These are phyloP conservation scores for Tubosaeta sp. DNA, from an alignment of 768 basidiomycete species.

Conservation along the genomic window DNA sequence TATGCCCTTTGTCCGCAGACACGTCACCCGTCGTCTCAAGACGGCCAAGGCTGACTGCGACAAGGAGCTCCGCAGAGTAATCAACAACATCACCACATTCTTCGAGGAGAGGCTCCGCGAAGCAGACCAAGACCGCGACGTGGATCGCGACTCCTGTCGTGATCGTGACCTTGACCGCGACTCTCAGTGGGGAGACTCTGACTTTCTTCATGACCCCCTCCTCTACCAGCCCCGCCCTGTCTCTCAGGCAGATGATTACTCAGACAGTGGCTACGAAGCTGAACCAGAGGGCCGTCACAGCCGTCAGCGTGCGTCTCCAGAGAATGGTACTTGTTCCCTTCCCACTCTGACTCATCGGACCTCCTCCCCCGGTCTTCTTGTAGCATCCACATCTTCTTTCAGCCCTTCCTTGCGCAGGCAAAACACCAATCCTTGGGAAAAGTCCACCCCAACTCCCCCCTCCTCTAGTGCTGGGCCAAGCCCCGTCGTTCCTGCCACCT, in stretches of 20 bases:
- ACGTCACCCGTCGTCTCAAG: slow-evolving; percentile 89
- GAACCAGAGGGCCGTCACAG: slow-evolving; percentile 59
- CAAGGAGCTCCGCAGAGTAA: slow-evolving; percentile 91
- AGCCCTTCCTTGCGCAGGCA: slow-evolving; percentile 71
- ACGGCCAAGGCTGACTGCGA: slow-evolving; percentile 96
- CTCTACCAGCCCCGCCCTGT: slow-evolving; percentile 52
- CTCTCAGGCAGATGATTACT: slow-evolving; percentile 67
- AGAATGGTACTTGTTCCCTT: slow-evolving; percentile 35
- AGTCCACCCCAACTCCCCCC: slow-evolving; percentile 42
- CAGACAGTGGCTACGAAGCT: slow-evolving; percentile 80
- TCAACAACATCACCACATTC: slow-evolving; percentile 89
- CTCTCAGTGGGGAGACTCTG: slow-evolving; percentile 51
- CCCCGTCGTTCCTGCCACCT: slow-evolving; percentile 54
- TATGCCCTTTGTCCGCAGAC: slow-evolving; percentile 89
- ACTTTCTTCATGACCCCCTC: slow-evolving; percentile 59
- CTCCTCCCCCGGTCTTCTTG: slow-evolving; percentile 51
- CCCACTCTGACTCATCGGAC: slow-evolving; percentile 50
- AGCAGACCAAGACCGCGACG: slow-evolving; percentile 59
- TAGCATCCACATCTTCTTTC: slow-evolving; percentile 63
- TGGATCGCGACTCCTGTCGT: slow-evolving; percentile 53
- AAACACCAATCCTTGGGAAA: slow-evolving; percentile 63
- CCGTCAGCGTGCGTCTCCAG: slow-evolving; percentile 72
- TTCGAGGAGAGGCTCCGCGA: slow-evolving; percentile 89
- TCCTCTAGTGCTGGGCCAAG: slow-evolving; percentile 57
- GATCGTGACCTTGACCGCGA: slow-evolving; percentile 54